These are phyloP conservation scores for Solanum etuberosum DNA, from an alignment of 257 asterid genomes.

Conservation along the genomic window DNA sequence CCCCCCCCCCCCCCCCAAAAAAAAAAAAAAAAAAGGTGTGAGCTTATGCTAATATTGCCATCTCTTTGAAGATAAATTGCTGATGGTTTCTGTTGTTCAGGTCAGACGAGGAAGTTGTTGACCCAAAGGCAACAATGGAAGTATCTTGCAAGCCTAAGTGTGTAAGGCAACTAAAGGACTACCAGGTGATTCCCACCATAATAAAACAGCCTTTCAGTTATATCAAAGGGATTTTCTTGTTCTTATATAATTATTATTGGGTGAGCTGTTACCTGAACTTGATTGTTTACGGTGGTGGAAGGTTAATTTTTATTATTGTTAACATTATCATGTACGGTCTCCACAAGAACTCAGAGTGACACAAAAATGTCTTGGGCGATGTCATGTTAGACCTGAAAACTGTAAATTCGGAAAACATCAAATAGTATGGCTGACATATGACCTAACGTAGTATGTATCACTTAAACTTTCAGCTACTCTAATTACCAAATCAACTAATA, in stretches of 20 bases:
- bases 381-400: background rate
- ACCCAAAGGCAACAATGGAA: slow-evolving; percentile 47
- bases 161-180: slow-evolving; percentile 40
- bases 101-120: slow-evolving; percentile 56
- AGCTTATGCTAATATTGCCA: background rate
- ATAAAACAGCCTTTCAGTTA: background rate
- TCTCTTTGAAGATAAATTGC: background rate
- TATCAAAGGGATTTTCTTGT: background rate
- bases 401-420: background rate
- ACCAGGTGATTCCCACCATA: slow-evolving; percentile 26
- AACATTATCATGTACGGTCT: background rate
- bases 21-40: no score
- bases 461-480: background rate
- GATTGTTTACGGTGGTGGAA: background rate
- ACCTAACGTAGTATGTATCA: background rate
- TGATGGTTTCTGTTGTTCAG: slow-evolving; percentile 7
- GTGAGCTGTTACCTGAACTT: background rate
- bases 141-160: slow-evolving; percentile 67
- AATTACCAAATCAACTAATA: background rate
- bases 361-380: background rate
- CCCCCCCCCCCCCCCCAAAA: no score
- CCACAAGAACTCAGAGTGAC: background rate
- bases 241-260: background rate
- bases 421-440: background rate
- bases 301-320: background rate